Evolutionary conservation across 306 rosid genomes (phyloP).

Genomic region (Rosa lucieae): DNA sequence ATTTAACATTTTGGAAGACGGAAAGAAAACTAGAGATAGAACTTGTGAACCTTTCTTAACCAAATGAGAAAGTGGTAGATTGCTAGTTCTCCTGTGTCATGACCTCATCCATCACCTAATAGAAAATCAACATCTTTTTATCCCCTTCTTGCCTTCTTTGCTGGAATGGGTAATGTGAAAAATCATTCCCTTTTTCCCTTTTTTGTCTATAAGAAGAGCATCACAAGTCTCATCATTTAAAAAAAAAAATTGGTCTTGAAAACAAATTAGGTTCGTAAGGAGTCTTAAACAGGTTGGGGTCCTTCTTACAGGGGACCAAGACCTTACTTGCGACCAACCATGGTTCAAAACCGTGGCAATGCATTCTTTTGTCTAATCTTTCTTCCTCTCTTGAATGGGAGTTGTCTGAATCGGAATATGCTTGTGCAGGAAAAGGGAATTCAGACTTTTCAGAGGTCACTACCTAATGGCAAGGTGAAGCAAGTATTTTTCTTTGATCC

Average conservation of each 20-base stretch:
- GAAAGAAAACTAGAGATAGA: background rate
- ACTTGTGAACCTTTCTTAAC: background rate
- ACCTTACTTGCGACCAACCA: background rate
- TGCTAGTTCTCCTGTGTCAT: background rate
- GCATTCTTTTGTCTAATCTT: background rate
- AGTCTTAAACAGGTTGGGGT: background rate
- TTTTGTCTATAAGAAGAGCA: background rate
- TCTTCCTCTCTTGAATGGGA: background rate
- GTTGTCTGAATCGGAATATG: background rate
- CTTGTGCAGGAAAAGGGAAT: conserved; percentile 74
- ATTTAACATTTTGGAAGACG: background rate
- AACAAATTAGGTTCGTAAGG: background rate
- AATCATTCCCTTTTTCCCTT: background rate
- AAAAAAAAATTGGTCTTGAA: background rate
- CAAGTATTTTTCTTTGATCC: conserved; percentile 95
- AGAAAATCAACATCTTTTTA: background rate
- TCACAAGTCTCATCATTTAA: background rate
- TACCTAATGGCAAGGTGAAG: conserved; percentile 59
- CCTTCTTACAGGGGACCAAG: background rate
- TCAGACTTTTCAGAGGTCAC: conserved; percentile 50
- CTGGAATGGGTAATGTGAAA: background rate
- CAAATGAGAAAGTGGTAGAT: background rate
- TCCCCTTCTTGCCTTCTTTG: background rate
- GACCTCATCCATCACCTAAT: background rate
- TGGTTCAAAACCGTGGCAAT: background rate